Percentiles rank a stretch among this genome's conserved stretches.
These are phyloP conservation scores for Populus euphratica DNA, from an alignment of 345 rosid genomes.

Conservation along the genomic window DNA sequence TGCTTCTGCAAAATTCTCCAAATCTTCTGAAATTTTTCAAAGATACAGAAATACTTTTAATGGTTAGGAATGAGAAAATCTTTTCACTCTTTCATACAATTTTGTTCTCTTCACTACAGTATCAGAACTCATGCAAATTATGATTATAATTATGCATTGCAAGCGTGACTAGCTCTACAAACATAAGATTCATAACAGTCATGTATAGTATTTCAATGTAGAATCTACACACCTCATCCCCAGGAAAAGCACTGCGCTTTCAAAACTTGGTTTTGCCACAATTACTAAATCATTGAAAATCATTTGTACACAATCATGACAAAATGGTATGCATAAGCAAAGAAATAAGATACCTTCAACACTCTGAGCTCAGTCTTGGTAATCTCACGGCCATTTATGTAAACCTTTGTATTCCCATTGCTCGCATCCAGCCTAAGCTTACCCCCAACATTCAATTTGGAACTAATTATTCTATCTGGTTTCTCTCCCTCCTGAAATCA, in stretches of 20 bases:
- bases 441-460: constrained; percentile 50
- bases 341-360: constrained; percentile 35
- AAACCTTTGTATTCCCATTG: constrained; percentile 55
- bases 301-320: neutral
- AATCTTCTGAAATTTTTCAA: neutral
- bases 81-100: neutral
- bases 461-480: constrained; percentile 54
- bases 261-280: neutral
- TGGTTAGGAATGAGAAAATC: neutral
- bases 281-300: neutral
- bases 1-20: neutral
- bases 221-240: neutral
- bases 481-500: constrained; percentile 59
- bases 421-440: constrained; percentile 51
- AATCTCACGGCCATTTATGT: constrained; percentile 67
- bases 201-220: neutral
- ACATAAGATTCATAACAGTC: neutral
- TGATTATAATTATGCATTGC: neutral
- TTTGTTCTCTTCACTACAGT: neutral
- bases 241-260: neutral
- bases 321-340: neutral
- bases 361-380: constrained; percentile 45
- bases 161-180: neutral
- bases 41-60: neutral
- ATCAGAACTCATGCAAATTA: neutral